These are phyloP conservation scores for Rhodotorula toruloides DNA, from an alignment of 768 basidiomycete genomes.

Conservation along the genomic window DNA sequence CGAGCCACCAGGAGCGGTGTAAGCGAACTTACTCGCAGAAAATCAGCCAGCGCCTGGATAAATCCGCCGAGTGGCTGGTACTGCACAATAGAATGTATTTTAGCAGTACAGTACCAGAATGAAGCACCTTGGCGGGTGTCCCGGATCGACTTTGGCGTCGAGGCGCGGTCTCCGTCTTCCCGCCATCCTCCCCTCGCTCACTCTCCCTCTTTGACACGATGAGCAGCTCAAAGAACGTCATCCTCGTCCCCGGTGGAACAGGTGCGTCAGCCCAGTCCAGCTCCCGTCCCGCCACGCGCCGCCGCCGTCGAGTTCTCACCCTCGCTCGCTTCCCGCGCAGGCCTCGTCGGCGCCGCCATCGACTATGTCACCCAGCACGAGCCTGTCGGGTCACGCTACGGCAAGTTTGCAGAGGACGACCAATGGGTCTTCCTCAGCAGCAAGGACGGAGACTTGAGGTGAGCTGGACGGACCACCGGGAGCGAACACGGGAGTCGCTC, in stretches of 20 bases:
- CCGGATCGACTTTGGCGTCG: no score
- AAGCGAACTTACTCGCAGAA: no score
- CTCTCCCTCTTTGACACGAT: no score
- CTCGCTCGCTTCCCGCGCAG: constrained; percentile 1
- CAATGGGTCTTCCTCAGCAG: constrained; percentile 78
- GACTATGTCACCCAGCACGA: constrained; percentile 64
- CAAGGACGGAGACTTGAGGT: constrained; percentile 67
- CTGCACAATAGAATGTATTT: no score
- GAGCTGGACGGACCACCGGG: not conserved
- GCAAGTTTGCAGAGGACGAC: constrained; percentile 63
- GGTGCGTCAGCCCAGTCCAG: constrained; percentile 12
- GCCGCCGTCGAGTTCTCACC: no score
- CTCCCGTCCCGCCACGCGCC: not conserved
- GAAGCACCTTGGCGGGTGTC: not conserved
- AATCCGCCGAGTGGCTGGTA: no score
- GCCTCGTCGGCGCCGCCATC: constrained; percentile 33
- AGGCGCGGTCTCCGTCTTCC: not conserved
- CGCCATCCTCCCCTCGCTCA: not conserved
- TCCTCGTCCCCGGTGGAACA: constrained; percentile 37
- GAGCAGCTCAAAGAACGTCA: constrained; percentile 14
- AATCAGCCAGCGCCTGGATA: no score
- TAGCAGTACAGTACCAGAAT: no score
- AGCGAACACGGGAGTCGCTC: no score
- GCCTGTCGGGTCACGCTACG: constrained; percentile 70
- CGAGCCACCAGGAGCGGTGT: no score